phyloP scores from a whole-genome alignment of 306 rosid species.

The Sphenostylis stenocarpa region DNA sequence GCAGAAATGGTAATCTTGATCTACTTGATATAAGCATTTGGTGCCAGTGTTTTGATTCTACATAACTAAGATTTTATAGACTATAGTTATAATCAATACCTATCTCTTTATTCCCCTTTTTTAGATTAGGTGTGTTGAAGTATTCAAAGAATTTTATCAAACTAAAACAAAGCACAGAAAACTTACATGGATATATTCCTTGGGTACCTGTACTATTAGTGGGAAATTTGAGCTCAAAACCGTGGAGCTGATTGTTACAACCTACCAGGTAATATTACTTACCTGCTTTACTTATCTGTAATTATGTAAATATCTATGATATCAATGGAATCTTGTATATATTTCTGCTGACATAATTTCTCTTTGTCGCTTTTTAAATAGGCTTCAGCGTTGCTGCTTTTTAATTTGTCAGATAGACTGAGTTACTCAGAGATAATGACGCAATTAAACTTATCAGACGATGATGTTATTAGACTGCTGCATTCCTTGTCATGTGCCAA shows the following conservation, averaged over 20 bases:
- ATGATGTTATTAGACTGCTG: conserved; percentile 83
- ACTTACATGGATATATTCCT: conserved; percentile 91
- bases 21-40: conserved; percentile 9
- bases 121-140: conserved; percentile 87
- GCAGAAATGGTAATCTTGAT: conserved; percentile 78
- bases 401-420: conserved; percentile 76
- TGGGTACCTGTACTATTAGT: conserved; percentile 84
- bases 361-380: conserved; percentile 30
- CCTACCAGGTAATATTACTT: conserved; percentile 74
- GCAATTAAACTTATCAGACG: conserved; percentile 75
- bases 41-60: conserved; percentile 16
- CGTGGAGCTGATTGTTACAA: conserved; percentile 88
- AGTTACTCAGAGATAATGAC: conserved; percentile 88
- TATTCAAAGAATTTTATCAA: conserved; percentile 86
- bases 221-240: conserved; percentile 83
- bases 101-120: not conserved
- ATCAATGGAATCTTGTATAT: not conserved
- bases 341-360: conserved; percentile 23
- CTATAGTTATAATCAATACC: conserved; percentile 22
- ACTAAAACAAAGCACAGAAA: conserved; percentile 88
- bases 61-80: conserved; percentile 13
- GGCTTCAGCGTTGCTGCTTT: conserved; percentile 91
- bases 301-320: conserved; percentile 15
- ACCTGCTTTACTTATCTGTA: not conserved
- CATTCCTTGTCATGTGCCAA: conserved; percentile 95